Evolutionary conservation across 1,284 basidiomycete species (phyloP), one percentile per base, ranked within the genome.

Genomic region (Vanrija humicola): DNA sequence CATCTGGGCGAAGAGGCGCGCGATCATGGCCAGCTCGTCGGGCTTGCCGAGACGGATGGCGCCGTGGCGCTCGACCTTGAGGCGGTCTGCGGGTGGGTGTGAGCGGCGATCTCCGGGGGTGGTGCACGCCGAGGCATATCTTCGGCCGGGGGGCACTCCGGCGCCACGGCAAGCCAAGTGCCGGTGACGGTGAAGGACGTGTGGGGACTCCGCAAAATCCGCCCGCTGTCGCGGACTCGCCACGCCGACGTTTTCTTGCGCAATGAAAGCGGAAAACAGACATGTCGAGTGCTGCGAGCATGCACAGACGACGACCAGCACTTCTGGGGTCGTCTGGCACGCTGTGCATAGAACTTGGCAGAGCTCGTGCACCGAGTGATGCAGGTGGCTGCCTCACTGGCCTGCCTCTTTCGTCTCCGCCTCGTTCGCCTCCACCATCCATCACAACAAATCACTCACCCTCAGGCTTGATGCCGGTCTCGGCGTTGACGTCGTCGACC

Each of bases 11-110:
- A 79, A 79, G 18, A 78, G 66, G 14, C 75, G 64, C 1, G 75
- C 57, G n/a, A 79, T 69, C 39, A 71, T 67, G 15, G 54, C 42
- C 1, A 79, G 68, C 61, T 79, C 78, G 12, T 65, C 50, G 0
- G 67, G 59, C 18, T 70, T 78, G 23, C 78, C 78, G 1, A 79
- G 69, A 8, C 78, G 72, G 54, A 79, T 78, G 0, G 78, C 78
- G 9, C 78, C 77, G 57, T 79, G 78, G 43, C 77, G 64, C 58
- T 78, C 78, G 38, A 76, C 70, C 23, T 64, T 65, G 28, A 79
- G 64, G 8, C 78, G 65, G 38, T 74, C 76, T 68, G 59, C 23
- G 56, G 34, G 14, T 18, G 56, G 34, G 14, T 18, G 14, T 8
- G 21, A 39, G 9, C 26, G 12, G 21, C 21, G 3, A 23, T 23